Base-by-base conservation (phyloP, 768 basidiomycete genomes). In the Tulasnella sp. region DNA sequence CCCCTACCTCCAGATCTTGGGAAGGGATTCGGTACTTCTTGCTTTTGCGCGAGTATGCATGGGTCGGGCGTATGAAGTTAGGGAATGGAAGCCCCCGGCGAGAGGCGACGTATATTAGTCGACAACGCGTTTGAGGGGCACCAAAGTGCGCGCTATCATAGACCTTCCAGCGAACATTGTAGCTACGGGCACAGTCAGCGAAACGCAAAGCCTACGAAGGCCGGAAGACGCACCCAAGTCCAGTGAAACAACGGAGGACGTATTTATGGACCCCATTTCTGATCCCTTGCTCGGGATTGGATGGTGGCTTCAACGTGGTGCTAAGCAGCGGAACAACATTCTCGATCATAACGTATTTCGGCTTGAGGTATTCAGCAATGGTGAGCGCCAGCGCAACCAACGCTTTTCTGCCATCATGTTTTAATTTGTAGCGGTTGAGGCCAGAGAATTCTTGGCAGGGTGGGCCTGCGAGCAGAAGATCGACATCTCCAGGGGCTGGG, bases 61-160 rank as follows among this genome's bases (percentile, higher is more conserved):
- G 73, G 6, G 73, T 70, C 26, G 73, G 67, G 4, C 17, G 67
- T 14, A 69, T 22, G n/a, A 41, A 34, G 29, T 26, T 17, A 39
- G 73, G 68, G 19, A 70, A 68, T 16, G 44, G 19, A 22, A 65
- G 71, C 14, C 36, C 39, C 14, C 73, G 68, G 12, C 34, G 52
- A 39, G 68, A 34, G 19, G 73, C 68, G 11, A 62, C 85, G 77
- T 92, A 87, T 62, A 92, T 89, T 14, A 91, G 83, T 19, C 91
- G 83, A 34, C 82, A 80, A 9, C 91, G 86, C 62, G 83, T 81
- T 80, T 92, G 91, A 19, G 91, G 90, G 26, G 85, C 84, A 34
- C 91, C 91, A 78, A 91, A 91, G 40, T 73, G 40, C 87, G 86
- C 86, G 29, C 90, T 88, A 76, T 92, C 89, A 0, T 91, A 80